phyloP scores from a whole-genome alignment of 768 basidiomycete genomes.

The Trametes meyenii region DNA sequence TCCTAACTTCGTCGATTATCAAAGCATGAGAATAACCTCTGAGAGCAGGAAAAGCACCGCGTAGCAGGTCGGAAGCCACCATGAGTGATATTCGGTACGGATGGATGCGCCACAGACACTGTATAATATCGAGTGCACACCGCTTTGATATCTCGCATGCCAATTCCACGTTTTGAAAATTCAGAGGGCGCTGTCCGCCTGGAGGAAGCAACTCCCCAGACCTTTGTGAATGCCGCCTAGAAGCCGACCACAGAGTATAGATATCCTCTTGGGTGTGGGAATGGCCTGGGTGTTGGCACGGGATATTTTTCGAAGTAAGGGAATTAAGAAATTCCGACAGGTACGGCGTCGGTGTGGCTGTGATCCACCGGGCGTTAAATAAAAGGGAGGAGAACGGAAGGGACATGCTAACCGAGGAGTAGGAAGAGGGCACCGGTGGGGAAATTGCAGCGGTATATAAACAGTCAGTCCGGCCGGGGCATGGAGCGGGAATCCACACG shows the following conservation, averaged over 20 bases:
- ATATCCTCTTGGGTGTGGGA: background rate
- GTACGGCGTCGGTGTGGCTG: background rate
- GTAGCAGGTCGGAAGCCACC: slow-evolving; percentile 67
- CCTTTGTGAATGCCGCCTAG: slow-evolving; percentile 1
- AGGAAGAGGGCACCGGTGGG: background rate
- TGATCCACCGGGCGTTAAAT: background rate
- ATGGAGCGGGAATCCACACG: slow-evolving; percentile 27
- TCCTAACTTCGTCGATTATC: slow-evolving; percentile 83
- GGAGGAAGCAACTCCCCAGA: slow-evolving; percentile 42
- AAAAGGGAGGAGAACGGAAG: slow-evolving; percentile 6
- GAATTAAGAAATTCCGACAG: background rate
- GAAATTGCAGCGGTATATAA: slow-evolving; percentile 8
- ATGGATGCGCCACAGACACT: slow-evolving; percentile 55
- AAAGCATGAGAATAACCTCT: slow-evolving; percentile 85
- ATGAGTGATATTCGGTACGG: slow-evolving; percentile 72
- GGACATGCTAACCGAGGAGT: slow-evolving; percentile 12
- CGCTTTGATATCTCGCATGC: slow-evolving; percentile 57
- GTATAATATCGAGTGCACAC: slow-evolving; percentile 59
- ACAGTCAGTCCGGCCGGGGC: slow-evolving; percentile 3
- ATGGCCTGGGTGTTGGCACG: slow-evolving; percentile 8
- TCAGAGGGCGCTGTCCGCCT: slow-evolving; percentile 71
- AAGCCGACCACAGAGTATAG: slow-evolving; percentile 14
- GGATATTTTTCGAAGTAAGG: background rate
- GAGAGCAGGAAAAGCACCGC: slow-evolving; percentile 80
- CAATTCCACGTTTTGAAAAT: slow-evolving; percentile 54